Conservation (phyloP, 129 eudicot species). For the Lactuca saligna region DNA sequence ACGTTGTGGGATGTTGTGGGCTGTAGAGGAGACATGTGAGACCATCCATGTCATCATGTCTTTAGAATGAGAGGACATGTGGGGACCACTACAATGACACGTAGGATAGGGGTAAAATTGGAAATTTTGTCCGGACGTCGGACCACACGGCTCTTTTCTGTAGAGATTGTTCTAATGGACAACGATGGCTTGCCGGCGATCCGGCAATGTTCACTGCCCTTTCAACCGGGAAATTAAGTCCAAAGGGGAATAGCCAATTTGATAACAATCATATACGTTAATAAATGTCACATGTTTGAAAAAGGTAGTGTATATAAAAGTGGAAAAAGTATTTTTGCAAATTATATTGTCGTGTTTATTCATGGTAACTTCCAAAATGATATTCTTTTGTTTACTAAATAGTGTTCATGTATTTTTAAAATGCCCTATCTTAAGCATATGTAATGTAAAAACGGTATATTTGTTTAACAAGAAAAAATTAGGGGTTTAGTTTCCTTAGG, state of each 20-base stretch:
- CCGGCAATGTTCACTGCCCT: conserved; percentile 28
- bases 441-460: no score
- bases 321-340: neutral
- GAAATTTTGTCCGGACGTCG: conserved; percentile 40
- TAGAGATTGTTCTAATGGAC: conserved; percentile 41
- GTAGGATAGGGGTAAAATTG: conserved; percentile 35
- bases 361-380: neutral
- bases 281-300: neutral
- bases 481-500: no score
- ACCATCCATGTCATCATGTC: conserved; percentile 42
- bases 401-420: neutral
- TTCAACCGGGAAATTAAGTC: neutral
- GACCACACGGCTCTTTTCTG: conserved; percentile 45
- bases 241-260: conserved; percentile 1
- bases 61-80: conserved; percentile 19
- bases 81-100: conserved; percentile 41
- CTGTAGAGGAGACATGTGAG: conserved; percentile 44
- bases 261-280: neutral
- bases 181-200: conserved; percentile 61
- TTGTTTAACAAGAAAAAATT: no score
- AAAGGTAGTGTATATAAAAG: neutral
- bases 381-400: no score
- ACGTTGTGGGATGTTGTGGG: conserved; percentile 26
- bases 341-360: neutral
- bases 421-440: no score